Evolutionary conservation across 768 basidiomycete species (phyloP), one percentile per base, ranked within the genome.

Genomic region (Sutorius australiensis): DNA sequence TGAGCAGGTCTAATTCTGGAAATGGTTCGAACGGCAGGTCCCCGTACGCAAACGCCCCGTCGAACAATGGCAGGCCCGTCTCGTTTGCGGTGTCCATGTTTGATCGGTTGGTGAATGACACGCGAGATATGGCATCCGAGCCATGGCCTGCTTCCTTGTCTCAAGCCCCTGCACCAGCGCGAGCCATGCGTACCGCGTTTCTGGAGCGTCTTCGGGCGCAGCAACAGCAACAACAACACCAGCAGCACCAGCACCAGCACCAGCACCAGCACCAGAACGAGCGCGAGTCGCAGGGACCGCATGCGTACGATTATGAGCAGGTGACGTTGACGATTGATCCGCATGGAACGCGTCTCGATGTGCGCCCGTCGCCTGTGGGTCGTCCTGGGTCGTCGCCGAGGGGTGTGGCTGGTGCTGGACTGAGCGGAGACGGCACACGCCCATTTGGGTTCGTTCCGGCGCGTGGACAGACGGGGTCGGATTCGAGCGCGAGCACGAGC

Each of bases 101-200:
- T 38, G 65, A 65, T 33, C 51, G 61, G 13, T 24, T 63, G 53
- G 55, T 54, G 54, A 45, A 37, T 37, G 64, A 65, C 5, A 52
- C 40, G 21, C 49, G 62, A n/a, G 63, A 56, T 0, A 12, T 24
- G 27, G 28, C 13, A 19, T 1, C 32, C 14, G 58, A 61, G 3
- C 5, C 48, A 34, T 51, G 46, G 64, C 16, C 55, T 16, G n/a
- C 51, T 14, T 14, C 49, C 2, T 10, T 51, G 7, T 27, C 55
- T 11, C 50, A 39, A 11, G 54, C 6, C 3, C 21, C 51, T 0
- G 33, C 33, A 24, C 28, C 54, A 2, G 4, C 45, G 8, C 58
- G 55, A 3, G 59, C 66, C 7, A 12, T 32, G 17, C 56, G 54
- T 5, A 46, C 7, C 10, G 39, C 14, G 0, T 52, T 56, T n/a